phyloP scores from a whole-genome alignment of 192 early-diverging fungal species.

The Piromyces sp. region DNA sequence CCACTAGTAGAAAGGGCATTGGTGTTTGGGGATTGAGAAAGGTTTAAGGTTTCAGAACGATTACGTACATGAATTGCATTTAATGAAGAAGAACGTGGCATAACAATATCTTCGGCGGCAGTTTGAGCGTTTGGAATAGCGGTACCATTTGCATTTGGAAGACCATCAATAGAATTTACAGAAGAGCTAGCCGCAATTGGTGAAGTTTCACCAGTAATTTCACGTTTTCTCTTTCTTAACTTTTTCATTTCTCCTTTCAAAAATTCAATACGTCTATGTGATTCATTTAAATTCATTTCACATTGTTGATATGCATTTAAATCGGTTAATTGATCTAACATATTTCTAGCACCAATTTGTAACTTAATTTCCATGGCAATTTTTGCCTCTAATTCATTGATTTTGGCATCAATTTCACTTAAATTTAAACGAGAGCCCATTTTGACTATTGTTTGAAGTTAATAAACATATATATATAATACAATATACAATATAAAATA shows the following conservation, averaged over 20 bases:
- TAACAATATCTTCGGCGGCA: not conserved
- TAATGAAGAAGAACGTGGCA: not conserved
- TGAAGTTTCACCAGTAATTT: not conserved
- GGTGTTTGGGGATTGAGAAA: not conserved
- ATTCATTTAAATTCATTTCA: slow-evolving; percentile 16
- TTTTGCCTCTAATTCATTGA: slow-evolving; percentile 25
- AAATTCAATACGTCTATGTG: not conserved
- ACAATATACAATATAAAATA: too few species aligned
- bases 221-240: not conserved
- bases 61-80: not conserved
- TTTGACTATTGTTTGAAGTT: too few species aligned
- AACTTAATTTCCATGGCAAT: slow-evolving; percentile 17
- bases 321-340: slow-evolving; percentile 56
- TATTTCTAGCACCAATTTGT: slow-evolving; percentile 26
- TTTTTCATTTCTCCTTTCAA: not conserved
- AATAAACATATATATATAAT: too few species aligned
- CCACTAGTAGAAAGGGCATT: not conserved
- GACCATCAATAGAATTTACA: not conserved
- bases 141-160: not conserved
- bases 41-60: not conserved
- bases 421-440: not conserved
- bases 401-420: not conserved
- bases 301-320: slow-evolving; percentile 53
- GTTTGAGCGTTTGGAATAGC: not conserved
- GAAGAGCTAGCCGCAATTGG: not conserved